Conservation (phyloP, 305 asterid genomes). For the Solanum hybrid region DNA sequence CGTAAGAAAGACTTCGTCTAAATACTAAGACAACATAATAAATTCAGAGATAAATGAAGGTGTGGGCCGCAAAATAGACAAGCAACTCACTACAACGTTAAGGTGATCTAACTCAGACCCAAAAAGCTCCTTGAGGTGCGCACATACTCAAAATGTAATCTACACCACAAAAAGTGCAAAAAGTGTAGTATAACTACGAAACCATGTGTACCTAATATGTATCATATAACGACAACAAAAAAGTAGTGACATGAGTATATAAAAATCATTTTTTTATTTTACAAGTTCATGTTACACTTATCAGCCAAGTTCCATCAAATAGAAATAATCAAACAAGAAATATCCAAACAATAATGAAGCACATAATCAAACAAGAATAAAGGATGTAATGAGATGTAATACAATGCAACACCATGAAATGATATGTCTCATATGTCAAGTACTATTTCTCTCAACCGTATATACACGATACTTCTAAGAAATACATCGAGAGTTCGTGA, state of each 20-base stretch:
- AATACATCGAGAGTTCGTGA: not conserved
- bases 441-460: not conserved
- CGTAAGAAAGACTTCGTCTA: not conserved
- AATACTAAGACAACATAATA: too few species aligned
- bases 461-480: not conserved
- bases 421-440: not conserved
- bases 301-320: not conserved
- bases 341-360: not conserved
- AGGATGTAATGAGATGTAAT: not conserved
- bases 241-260: not conserved
- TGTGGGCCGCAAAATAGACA: not conserved
- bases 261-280: too few species aligned
- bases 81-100: not conserved
- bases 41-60: not conserved
- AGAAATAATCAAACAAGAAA: too few species aligned
- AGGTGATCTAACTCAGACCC: not conserved
- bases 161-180: not conserved
- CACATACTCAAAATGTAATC: not conserved
- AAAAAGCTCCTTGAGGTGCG: not conserved
- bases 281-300: not conserved
- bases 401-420: not conserved
- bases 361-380: too few species aligned
- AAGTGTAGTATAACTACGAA: not conserved
- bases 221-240: not conserved
- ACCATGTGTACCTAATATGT: not conserved